These are phyloP conservation scores for Yamadazyma phyllophila DNA, from an alignment of 805 yeast genomes.

Conservation along the genomic window DNA sequence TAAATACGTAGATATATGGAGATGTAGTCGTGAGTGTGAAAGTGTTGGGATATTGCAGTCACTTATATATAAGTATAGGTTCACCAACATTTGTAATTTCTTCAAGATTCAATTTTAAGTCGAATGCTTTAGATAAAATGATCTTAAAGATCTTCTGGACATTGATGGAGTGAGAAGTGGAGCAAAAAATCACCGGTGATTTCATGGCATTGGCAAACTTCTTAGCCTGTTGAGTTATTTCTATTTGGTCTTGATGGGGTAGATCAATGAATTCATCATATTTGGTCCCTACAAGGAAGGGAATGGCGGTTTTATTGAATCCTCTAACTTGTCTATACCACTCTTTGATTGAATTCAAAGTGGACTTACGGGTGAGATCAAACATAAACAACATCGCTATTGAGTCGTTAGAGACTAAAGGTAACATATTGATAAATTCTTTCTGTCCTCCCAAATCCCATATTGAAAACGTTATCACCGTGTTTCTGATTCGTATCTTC, in stretches of 20 bases:
- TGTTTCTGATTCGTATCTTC: conserved; percentile 75
- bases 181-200: conserved; percentile 80
- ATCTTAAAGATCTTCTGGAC: conserved; percentile 92
- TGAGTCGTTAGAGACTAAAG: conserved; percentile 87
- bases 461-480: conserved; percentile 84
- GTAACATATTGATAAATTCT: conserved; percentile 93
- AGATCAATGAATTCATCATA: conserved; percentile 83
- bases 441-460: conserved; percentile 98
- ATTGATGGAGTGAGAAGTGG: conserved; percentile 88
- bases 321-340: conserved; percentile 95
- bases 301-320: conserved; percentile 85
- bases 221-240: conserved; percentile 77
- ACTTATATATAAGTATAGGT: conserved; percentile 73
- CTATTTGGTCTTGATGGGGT: conserved; percentile 77
- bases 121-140: conserved; percentile 86
- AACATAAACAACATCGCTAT: conserved; percentile 86
- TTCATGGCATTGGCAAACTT: conserved; percentile 88
- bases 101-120: conserved; percentile 74
- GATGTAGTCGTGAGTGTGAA: too few relatives aligned
- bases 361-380: conserved; percentile 83
- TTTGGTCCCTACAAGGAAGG: conserved; percentile 89
- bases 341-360: conserved; percentile 83
- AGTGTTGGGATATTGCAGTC: neutral
- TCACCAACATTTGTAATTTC: conserved; percentile 88
- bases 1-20: too few relatives aligned